Evolutionary conservation across 179 eudicot species (phyloP).

Genomic region (Silene noctiflora): DNA sequence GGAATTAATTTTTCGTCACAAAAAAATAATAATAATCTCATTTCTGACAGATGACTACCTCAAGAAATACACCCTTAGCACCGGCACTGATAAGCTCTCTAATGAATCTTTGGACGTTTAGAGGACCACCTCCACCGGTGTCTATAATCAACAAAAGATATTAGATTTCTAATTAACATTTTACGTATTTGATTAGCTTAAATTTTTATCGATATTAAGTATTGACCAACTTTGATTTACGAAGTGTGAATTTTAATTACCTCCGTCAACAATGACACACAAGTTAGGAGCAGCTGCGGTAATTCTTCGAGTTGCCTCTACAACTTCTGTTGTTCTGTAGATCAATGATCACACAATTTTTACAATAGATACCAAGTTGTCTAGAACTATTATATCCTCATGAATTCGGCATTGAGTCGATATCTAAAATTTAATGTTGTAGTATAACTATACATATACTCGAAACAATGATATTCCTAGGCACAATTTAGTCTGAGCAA

Average conservation of each 20-base stretch:
- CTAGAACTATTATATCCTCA: too few species aligned
- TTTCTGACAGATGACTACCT: too few species aligned
- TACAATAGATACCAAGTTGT: too few species aligned
- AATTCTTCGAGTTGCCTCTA: slow-evolving; percentile 22
- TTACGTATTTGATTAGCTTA: neutral
- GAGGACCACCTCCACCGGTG: slow-evolving; percentile 43
- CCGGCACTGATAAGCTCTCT: slow-evolving; percentile 19
- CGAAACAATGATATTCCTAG: too few species aligned
- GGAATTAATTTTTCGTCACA: too few species aligned
- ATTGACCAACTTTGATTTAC: too few species aligned
- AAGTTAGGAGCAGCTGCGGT: slow-evolving; percentile 29
- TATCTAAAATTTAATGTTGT: too few species aligned
- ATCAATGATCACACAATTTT: neutral
- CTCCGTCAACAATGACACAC: slow-evolving; percentile 33
- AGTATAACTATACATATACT: too few species aligned
- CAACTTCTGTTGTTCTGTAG: slow-evolving; percentile 34
- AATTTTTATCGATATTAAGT: too few species aligned
- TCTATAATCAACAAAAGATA: slow-evolving; percentile 10
- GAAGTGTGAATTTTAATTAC: slow-evolving; percentile 15
- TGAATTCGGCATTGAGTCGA: too few species aligned
- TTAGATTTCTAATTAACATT: neutral
- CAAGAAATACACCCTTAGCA: slow-evolving; percentile 41
- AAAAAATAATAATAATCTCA: too few species aligned
- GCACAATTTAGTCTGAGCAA: too few species aligned
- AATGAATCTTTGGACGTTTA: slow-evolving; percentile 38